Percentiles rank a stretch among this genome's conserved stretches.
Conservation (phyloP, 768 basidiomycete genomes). For the Leucosporidium yakuticum region DNA sequence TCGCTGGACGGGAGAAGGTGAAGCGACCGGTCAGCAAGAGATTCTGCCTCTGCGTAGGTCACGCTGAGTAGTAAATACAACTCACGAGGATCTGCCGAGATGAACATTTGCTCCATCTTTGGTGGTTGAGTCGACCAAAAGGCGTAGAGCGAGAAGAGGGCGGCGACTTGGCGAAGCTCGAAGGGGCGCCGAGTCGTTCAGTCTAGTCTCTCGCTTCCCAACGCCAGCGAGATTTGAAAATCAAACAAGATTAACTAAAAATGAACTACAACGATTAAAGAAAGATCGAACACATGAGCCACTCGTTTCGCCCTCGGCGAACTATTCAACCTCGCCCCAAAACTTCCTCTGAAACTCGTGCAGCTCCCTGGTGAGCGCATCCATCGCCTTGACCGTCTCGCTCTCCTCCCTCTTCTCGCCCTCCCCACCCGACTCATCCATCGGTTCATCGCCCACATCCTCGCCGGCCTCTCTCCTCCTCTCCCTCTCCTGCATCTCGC, state of each 20-base stretch:
- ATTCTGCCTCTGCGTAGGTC: background rate
- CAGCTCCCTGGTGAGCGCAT: constrained; percentile 1
- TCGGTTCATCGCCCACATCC: too few relatives aligned
- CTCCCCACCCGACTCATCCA: too few relatives aligned
- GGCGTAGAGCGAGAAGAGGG: constrained; percentile 13
- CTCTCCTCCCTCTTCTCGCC: background rate
- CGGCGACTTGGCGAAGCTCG: constrained; percentile 14
- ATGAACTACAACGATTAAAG: too few relatives aligned
- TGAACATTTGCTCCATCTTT: background rate
- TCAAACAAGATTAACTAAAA: too few relatives aligned
- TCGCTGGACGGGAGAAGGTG: background rate
- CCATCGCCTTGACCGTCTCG: background rate
- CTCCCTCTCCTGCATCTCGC: background rate
- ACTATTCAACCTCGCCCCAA: constrained; percentile 5
- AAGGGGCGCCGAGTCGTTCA: constrained; percentile 9
- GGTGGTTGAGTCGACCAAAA: constrained; percentile 9
- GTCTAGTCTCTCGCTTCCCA: too few relatives aligned
- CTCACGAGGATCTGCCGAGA: constrained; percentile 18
- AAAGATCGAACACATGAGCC: too few relatives aligned
- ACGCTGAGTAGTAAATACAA: background rate
- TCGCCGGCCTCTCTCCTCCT: background rate
- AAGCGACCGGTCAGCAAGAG: too few relatives aligned
- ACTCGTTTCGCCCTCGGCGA: too few relatives aligned
- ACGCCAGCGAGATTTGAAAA: too few relatives aligned
- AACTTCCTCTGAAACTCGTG: constrained; percentile 4